Base-by-base conservation (phyloP, 2,329 filamentous ascomycete genomes). In the Penicillium brasilianum region DNA sequence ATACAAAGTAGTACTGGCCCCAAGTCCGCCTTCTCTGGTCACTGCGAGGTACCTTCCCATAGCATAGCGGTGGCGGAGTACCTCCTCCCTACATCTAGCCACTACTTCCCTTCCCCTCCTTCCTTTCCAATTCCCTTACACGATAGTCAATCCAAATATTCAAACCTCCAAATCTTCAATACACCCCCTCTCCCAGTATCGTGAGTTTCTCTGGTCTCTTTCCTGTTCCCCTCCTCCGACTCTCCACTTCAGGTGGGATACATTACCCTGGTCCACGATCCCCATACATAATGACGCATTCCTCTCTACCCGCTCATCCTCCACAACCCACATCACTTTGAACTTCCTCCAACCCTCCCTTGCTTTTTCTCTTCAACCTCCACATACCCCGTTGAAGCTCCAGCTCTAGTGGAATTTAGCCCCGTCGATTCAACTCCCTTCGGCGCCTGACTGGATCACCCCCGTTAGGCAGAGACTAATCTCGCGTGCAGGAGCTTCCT, bases 271-370 rank as follows among this genome's bases (percentile, higher is more conserved):
- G 34, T 52, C 52, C 56, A 61, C 61, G 65, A 65, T 62, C 68
- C 66, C 68, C 68, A 60, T 64, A 65, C 61, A 71, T 72, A 69
- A 76, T 76, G 74, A 76, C 74, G 74, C 74, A 76, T 75, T 72
- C 66, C 67, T 71, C 65, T 70, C 66, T 57, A 63, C 55, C 65
- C 66, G 65, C 56, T 51, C 60, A 62, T 58, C 64, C 60, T 71
- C 60, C 63, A 36, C 39, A 20, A 22, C 53, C 66, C 61, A 56
- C 63, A 58, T 57, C 62, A 65, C 55, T 52, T 62, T 59, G 62
- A 65, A 65, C 48, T 57, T 63, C 49, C 52, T 43, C 55, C 62
- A 67, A 60, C 55, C 60, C 58, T 67, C 65, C 64, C 68, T 65
- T 63, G 64, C 67, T 55, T 62, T 59, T 48, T 51, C 48, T 57